Evolutionary conservation across 1,139 yeast species (phyloP), one percentile per base, ranked within the genome.

Genomic region (Nematodospora anomalae): DNA sequence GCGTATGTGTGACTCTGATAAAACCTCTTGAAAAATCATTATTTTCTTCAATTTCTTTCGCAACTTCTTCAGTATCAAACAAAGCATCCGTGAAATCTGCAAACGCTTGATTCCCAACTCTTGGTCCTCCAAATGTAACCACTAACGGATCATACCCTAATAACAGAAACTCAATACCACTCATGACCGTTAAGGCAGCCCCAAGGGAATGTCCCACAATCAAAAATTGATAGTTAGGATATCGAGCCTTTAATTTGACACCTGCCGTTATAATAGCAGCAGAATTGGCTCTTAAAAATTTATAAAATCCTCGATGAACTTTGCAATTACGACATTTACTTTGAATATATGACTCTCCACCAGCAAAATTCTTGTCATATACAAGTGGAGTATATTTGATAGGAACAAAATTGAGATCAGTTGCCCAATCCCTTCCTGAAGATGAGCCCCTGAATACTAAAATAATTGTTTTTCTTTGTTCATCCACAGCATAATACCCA

Each of bases 191-290:
- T 38, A 82, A 58, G 0, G 88, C 87, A 3, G 82, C 92, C 1
- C 92, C 94, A 20, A 83, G 55, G 0, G 92, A 83, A 58, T 83
- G 92, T 0, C 92, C 92, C 2, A 77, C 61, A 2, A 82, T 66
- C 3, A 74, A 67, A 11, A 82, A 45, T 28, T 65, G 55, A 51
- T 79, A 81, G 16, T 67, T 68, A 0, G 79, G 75, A 47, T 71
- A 56, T 14, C 55, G 32, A 2, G 50, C 32, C 41, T 55, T 53
- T 42, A 73, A 40, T 15, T 49, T 47, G 31, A 60, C 58, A 10
- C 69, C 61, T 12, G 62, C 61, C 12, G 52, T 52, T 16, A 66
- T 51, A 37, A 70, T 62, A 11, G 55, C 57, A 8, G 53, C 59
- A 28, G 72, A 62, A 41, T 73, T 63, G 28, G 71, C 67, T 37